Conservation (phyloP, 2,329 filamentous ascomycete genomes). For the Nemania sp. region DNA sequence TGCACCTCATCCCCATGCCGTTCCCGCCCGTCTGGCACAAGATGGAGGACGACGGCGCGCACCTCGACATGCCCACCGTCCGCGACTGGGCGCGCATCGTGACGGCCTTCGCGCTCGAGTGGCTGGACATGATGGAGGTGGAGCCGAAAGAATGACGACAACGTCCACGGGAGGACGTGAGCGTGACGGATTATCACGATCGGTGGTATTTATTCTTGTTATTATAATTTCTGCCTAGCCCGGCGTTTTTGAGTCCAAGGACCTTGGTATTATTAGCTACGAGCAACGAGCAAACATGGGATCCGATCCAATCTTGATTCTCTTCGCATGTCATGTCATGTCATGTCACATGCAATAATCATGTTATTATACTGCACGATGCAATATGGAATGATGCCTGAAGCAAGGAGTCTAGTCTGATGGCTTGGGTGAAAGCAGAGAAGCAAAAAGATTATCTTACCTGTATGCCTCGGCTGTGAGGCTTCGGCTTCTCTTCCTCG, state of each 20-base stretch:
- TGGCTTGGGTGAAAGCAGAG: too few relatives aligned
- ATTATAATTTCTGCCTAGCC: too few relatives aligned
- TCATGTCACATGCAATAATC: too few relatives aligned
- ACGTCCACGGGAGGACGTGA: slow-evolving; percentile 3
- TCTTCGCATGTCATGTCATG: too few relatives aligned
- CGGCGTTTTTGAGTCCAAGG: too few relatives aligned
- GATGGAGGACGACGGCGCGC: slow-evolving; percentile 70
- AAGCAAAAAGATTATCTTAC: neutral
- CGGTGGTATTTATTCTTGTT: neutral
- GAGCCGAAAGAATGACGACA: slow-evolving; percentile 33
- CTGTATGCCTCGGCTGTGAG: neutral
- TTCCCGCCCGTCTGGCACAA: slow-evolving; percentile 77
- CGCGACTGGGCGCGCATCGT: slow-evolving; percentile 78
- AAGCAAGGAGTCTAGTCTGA: neutral
- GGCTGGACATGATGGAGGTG: slow-evolving; percentile 69
- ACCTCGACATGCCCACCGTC: slow-evolving; percentile 72
- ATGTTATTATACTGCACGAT: too few relatives aligned
- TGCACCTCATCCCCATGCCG: slow-evolving; percentile 75
- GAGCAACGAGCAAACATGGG: too few relatives aligned
- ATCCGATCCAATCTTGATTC: too few relatives aligned
- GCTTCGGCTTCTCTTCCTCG: neutral
- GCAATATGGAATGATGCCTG: neutral
- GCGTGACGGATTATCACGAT: neutral
- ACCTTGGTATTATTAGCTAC: too few relatives aligned
- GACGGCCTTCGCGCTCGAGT: slow-evolving; percentile 75